Percentiles rank a stretch among this genome's conserved stretches.
Conservation (phyloP, 345 rosid genomes). For the Turritis glabra region DNA sequence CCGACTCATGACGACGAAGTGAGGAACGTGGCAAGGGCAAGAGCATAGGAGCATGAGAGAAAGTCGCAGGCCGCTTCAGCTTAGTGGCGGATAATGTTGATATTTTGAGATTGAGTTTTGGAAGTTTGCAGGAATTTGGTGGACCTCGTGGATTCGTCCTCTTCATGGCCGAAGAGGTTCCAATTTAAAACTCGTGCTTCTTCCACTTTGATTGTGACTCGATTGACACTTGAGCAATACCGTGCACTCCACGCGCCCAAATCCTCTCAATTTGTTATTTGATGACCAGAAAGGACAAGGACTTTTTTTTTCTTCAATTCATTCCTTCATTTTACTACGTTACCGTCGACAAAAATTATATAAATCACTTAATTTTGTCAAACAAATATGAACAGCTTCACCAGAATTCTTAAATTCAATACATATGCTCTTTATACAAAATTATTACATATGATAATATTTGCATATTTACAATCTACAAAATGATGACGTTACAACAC, state of each 20-base stretch:
- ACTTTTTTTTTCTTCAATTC: no score
- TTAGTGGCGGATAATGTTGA: slow-evolving; percentile 29
- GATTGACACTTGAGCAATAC: slow-evolving; percentile 21
- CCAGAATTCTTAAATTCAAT: no score
- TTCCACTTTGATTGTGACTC: slow-evolving; percentile 32
- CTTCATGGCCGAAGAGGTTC: slow-evolving; percentile 33
- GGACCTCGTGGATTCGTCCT: slow-evolving; percentile 42
- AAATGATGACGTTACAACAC: background rate
- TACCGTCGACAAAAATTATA: no score
- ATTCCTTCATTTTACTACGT: no score
- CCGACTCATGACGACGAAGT: slow-evolving; percentile 50
- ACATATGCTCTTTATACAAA: background rate
- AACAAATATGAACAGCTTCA: background rate
- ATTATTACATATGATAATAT: background rate
- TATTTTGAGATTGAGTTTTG: slow-evolving; percentile 20
- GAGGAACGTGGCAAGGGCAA: slow-evolving; percentile 49
- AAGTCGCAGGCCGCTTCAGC: background rate
- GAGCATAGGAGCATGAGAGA: slow-evolving; percentile 59
- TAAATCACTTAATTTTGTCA: no score
- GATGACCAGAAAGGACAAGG: no score
- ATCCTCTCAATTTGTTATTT: no score
- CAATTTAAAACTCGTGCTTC: background rate
- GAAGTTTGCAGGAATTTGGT: slow-evolving; percentile 36
- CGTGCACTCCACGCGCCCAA: slow-evolving; percentile 19
- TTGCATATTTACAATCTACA: background rate